Evolutionary conservation across 345 rosid species (phyloP).

Genomic region (Kandelia obovata): DNA sequence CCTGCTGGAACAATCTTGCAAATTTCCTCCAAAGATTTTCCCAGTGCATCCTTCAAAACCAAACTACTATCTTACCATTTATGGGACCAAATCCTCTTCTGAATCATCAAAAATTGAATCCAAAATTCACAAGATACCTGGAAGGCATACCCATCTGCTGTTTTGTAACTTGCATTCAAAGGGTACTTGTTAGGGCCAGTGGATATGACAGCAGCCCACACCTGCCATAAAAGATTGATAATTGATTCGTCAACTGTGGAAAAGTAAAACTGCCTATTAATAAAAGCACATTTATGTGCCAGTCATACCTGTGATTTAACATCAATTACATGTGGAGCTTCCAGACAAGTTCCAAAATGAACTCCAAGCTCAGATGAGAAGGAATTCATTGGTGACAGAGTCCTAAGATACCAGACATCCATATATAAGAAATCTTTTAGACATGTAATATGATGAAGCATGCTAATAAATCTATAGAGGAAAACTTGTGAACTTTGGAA

Average conservation of each 20-base stretch:
- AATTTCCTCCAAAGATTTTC: constrained; percentile 78
- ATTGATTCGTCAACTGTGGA: constrained; percentile 8
- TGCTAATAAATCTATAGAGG: neutral
- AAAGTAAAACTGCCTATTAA: constrained; percentile 1
- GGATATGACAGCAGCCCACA: constrained; percentile 70
- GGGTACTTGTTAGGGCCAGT: constrained; percentile 68
- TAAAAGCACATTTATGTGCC: constrained; percentile 6
- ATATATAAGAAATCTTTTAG: neutral
- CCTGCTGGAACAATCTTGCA: constrained; percentile 84
- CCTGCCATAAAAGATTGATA: constrained; percentile 44
- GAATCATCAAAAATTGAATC: constrained; percentile 14
- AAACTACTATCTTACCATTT: constrained; percentile 5
- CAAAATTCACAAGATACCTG: constrained; percentile 51
- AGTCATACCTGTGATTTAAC: constrained; percentile 65
- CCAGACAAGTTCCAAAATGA: constrained; percentile 86
- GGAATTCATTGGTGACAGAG: constrained; percentile 87
- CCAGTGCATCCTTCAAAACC: constrained; percentile 74
- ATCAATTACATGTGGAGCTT: constrained; percentile 96
- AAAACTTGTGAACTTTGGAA: neutral
- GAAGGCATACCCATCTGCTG: constrained; percentile 71
- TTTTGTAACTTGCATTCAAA: constrained; percentile 83
- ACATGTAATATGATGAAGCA: neutral
- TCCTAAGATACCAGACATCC: constrained; percentile 45
- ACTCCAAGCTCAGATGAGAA: constrained; percentile 95
- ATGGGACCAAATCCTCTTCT: constrained; percentile 18